A percentile compares a stretch with the other conserved stretches of the same genome.
These are phyloP conservation scores for Epichloe coenophiala DNA, from an alignment of 2,329 filamentous ascomycete genomes.

Conservation along the genomic window DNA sequence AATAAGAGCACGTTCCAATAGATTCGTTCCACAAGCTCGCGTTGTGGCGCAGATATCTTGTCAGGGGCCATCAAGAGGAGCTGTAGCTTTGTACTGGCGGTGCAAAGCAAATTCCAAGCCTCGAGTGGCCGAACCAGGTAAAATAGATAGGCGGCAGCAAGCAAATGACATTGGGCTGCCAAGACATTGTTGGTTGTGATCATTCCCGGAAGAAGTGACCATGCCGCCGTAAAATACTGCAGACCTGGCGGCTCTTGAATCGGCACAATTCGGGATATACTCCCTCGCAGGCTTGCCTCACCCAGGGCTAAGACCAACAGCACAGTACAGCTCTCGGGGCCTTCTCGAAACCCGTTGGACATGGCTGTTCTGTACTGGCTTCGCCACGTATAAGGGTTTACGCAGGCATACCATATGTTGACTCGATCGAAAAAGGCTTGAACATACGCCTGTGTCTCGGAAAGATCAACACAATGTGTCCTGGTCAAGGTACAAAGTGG, in stretches of 20 bases:
- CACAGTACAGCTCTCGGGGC: conserved; percentile 71
- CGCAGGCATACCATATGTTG: conserved; percentile 76
- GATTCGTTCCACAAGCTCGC: conserved; percentile 61
- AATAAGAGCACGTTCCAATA: conserved; percentile 78
- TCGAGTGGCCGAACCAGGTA: conserved; percentile 72
- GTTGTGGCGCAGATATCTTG: conserved; percentile 54
- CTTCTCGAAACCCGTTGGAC: conserved; percentile 62
- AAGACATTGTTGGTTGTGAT: conserved; percentile 71
- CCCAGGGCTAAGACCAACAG: conserved; percentile 66
- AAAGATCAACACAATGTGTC: conserved; percentile 54
- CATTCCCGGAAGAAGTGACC: conserved; percentile 62
- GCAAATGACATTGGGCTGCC: conserved; percentile 66
- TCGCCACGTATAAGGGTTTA: conserved; percentile 71
- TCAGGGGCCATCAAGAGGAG: conserved; percentile 62
- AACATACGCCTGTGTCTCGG: conserved; percentile 61
- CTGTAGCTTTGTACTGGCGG: conserved; percentile 70
- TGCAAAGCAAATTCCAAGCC: conserved; percentile 69
- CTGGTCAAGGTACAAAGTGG: conserved; percentile 56
- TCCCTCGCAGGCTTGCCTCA: conserved; percentile 61
- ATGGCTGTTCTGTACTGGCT: conserved; percentile 63
- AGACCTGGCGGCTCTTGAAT: conserved; percentile 62
- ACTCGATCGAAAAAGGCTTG: conserved; percentile 70
- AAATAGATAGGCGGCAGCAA: conserved; percentile 71
- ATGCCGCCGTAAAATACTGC: conserved; percentile 69
- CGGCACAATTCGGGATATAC: conserved; percentile 57